A percentile compares a stretch with the other conserved stretches of the same genome.
Conservation (phyloP, 331 rosid genomes). For the Saraca asoca region DNA sequence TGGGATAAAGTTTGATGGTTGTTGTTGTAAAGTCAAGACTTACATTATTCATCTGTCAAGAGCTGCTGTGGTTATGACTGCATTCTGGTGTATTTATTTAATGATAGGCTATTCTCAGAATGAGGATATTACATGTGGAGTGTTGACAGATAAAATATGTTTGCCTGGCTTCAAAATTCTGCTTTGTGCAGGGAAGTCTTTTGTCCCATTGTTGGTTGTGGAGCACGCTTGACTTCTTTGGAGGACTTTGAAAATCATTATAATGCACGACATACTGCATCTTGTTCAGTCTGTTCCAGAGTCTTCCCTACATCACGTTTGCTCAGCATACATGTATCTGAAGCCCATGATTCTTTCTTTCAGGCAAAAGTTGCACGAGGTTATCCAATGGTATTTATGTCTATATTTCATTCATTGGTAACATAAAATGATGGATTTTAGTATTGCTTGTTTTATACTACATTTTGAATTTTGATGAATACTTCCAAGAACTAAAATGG, state of each 20-base stretch:
- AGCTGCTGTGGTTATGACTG: no score
- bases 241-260: conserved; percentile 93
- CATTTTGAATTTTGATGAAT: no score
- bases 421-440: not conserved
- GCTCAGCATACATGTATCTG: conserved; percentile 84
- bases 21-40: no score
- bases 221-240: conserved; percentile 62
- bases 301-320: conserved; percentile 79
- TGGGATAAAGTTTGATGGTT: no score
- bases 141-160: not conserved
- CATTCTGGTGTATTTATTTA: not conserved
- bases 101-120: conserved; percentile 12
- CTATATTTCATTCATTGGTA: not conserved
- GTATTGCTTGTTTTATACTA: conserved; percentile 7
- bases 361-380: conserved; percentile 92
- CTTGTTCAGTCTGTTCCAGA: conserved; percentile 85
- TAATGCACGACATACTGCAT: conserved; percentile 79
- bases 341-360: conserved; percentile 94
- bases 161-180: conserved; percentile 25
- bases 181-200: conserved; percentile 55
- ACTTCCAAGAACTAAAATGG: no score
- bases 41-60: not conserved
- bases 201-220: conserved; percentile 89
- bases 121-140: not conserved
- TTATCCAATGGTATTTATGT: conserved; percentile 31